A percentile compares a stretch with the other conserved stretches of the same genome.
These are phyloP conservation scores for Microsporum ferrugineum DNA, from an alignment of 2,329 filamentous ascomycete species.

Conservation along the genomic window DNA sequence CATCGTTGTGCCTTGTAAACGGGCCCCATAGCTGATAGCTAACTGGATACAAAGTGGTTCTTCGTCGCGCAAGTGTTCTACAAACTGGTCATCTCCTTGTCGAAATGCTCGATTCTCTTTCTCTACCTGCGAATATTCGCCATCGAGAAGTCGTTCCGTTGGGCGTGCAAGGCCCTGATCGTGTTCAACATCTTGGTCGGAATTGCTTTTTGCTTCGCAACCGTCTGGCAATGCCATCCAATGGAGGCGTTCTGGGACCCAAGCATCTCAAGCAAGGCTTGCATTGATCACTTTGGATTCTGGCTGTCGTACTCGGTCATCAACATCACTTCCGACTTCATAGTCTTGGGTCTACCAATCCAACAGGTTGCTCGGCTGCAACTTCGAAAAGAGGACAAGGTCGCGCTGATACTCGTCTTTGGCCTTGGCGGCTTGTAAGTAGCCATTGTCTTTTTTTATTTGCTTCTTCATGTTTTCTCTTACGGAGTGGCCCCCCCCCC, in stretches of 20 bases:
- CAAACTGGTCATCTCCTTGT: background rate
- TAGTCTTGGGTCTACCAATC: constrained; percentile 18
- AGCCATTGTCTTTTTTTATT: background rate
- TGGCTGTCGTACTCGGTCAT: constrained; percentile 18
- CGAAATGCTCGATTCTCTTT: background rate
- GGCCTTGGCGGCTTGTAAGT: constrained; percentile 19
- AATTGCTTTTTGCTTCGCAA: constrained; percentile 16
- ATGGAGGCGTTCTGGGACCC: constrained; percentile 18
- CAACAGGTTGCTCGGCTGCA: constrained; percentile 16
- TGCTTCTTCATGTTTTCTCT: background rate
- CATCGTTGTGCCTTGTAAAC: too few relatives aligned
- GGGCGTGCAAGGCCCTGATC: background rate
- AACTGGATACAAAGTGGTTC: background rate
- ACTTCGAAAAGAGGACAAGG: constrained; percentile 15
- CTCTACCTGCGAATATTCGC: background rate
- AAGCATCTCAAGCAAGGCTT: constrained; percentile 15
- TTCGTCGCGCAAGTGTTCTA: background rate
- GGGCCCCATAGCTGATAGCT: background rate
- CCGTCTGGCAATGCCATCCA: constrained; percentile 19
- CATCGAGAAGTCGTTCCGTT: background rate
- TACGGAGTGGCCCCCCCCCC: background rate
- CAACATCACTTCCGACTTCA: constrained; percentile 19
- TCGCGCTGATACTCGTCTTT: constrained; percentile 16
- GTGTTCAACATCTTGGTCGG: constrained; percentile 13
- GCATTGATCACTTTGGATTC: constrained; percentile 14